Conservation (phyloP, 2,329 filamentous ascomycete genomes). For the Grosmannia serpens region DNA sequence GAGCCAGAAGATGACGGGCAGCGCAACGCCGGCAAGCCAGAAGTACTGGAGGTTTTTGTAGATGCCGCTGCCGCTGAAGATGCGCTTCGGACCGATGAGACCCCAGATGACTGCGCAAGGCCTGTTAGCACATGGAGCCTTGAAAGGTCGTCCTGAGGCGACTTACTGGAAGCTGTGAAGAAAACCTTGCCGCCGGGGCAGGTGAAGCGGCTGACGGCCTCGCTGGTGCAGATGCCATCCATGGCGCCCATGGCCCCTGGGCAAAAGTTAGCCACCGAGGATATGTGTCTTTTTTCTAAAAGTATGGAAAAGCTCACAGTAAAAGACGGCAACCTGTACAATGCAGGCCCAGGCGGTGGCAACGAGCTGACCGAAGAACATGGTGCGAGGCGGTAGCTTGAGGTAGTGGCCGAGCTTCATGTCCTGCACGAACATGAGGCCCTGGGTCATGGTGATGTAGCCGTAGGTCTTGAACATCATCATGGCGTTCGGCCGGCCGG, state of each 20-base stretch:
- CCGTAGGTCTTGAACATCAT: constrained; percentile 36
- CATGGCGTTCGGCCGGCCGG: constrained; percentile 39
- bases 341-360: constrained; percentile 24
- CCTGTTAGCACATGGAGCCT: not conserved
- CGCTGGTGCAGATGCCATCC: constrained; percentile 35
- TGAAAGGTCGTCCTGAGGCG: not conserved
- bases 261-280: not conserved
- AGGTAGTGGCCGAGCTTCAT: constrained; percentile 21
- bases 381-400: constrained; percentile 21
- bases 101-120: constrained; percentile 42
- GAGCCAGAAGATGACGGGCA: constrained; percentile 20
- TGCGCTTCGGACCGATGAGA: constrained; percentile 43
- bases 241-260: constrained; percentile 26
- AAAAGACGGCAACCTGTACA: constrained; percentile 23
- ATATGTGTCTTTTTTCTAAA: too few relatives aligned
- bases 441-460: constrained; percentile 11
- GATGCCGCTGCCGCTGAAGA: constrained; percentile 35
- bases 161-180: constrained; percentile 37
- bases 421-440: constrained; percentile 12
- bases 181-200: constrained; percentile 48
- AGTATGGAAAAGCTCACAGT: constrained; percentile 9
- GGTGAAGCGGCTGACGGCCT: constrained; percentile 38
- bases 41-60: constrained; percentile 32
- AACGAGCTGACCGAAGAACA: constrained; percentile 25
- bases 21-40: constrained; percentile 32